phyloP scores from a whole-genome alignment of 148 eudicot genomes.

The Linanthus parryae region DNA sequence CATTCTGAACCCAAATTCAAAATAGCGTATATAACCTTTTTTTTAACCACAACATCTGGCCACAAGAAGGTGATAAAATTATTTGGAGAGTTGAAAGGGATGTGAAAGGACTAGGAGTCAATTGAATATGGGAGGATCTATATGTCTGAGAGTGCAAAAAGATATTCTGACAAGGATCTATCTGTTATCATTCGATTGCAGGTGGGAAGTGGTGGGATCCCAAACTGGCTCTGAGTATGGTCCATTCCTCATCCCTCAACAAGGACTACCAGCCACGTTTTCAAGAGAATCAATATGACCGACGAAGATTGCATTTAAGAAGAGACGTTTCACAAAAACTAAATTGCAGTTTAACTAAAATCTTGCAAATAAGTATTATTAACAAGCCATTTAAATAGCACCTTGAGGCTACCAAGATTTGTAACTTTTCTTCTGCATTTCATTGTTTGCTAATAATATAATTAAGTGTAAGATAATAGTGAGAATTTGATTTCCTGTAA shows the following conservation, averaged over 20 bases:
- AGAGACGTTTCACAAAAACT: not conserved
- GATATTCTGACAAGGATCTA: not conserved
- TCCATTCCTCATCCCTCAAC: slow-evolving; percentile 73
- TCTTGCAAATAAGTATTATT: not conserved
- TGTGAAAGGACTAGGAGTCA: not conserved
- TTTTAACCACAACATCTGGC: not conserved
- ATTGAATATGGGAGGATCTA: not conserved
- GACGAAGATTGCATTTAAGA: not conserved
- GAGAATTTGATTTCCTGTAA: too few relatives aligned
- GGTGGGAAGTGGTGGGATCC: slow-evolving; percentile 70
- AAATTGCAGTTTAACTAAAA: not conserved
- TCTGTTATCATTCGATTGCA: slow-evolving; percentile 23
- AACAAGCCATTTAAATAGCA: not conserved
- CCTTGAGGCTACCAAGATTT: not conserved
- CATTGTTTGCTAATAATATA: too few relatives aligned
- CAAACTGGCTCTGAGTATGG: slow-evolving; percentile 38
- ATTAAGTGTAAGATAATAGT: too few relatives aligned
- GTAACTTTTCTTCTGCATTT: too few relatives aligned
- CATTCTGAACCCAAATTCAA: too few relatives aligned
- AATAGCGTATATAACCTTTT: not conserved
- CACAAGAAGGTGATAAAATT: not conserved
- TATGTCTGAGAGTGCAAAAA: not conserved
- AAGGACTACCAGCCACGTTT: slow-evolving; percentile 66
- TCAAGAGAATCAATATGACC: slow-evolving; percentile 28
- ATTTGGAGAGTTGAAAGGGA: not conserved